These are phyloP conservation scores for Volvariella volvacea DNA, from an alignment of 1,284 basidiomycete species.

Conservation along the genomic window DNA sequence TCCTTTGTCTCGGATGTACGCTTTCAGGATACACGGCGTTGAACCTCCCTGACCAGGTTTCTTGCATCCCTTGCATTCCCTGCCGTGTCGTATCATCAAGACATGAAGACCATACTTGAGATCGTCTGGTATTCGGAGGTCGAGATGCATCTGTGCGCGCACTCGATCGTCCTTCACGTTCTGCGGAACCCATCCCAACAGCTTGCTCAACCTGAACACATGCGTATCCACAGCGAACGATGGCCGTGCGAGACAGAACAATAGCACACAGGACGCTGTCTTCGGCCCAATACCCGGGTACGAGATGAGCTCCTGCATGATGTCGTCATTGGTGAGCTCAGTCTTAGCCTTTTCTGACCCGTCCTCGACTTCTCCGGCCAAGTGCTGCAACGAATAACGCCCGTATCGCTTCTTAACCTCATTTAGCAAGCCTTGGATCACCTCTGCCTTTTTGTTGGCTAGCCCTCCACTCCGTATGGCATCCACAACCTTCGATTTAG, in stretches of 20 bases:
- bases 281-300: conserved; percentile 74
- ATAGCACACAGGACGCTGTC: conserved; percentile 70
- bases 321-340: conserved; percentile 41
- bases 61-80: conserved; percentile 49
- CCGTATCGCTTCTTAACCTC: conserved; percentile 50
- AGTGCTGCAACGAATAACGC: conserved; percentile 48
- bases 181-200: conserved; percentile 65
- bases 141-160: conserved; percentile 65
- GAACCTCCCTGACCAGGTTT: conserved; percentile 10
- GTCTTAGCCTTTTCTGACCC: background rate
- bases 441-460: conserved; percentile 67
- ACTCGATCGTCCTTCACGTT: conserved; percentile 48
- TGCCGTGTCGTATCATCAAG: conserved; percentile 62
- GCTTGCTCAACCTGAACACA: conserved; percentile 57
- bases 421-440: conserved; percentile 53
- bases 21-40: conserved; percentile 22
- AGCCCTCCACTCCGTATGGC: conserved; percentile 67
- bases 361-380: conserved; percentile 23
- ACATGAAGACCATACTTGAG: conserved; percentile 72
- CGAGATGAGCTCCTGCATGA: conserved; percentile 64
- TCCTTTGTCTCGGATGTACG: conserved; percentile 18
- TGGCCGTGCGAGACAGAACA: conserved; percentile 70
- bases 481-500: conserved; percentile 45
- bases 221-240: conserved; percentile 79
- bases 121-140: conserved; percentile 51